Percentiles rank a stretch among this genome's conserved stretches.
These are phyloP conservation scores for Funneliformis caledonium DNA, from an alignment of 371 early-diverging fungal species.

Conservation along the genomic window DNA sequence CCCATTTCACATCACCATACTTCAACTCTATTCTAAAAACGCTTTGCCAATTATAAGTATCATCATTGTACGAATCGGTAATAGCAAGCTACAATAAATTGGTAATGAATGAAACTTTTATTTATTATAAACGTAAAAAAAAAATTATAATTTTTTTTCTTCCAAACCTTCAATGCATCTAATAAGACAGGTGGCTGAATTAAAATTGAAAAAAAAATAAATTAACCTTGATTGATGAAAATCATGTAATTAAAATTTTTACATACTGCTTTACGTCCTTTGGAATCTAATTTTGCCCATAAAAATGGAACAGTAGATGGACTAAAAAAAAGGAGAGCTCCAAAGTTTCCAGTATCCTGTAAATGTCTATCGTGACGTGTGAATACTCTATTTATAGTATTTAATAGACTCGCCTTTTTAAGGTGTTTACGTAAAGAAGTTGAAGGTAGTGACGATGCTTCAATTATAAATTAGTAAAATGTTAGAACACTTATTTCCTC, in stretches of 20 bases:
- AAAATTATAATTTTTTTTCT: too few species aligned
- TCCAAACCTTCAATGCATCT: not conserved
- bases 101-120: not conserved
- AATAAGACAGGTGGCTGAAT: not conserved
- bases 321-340: conserved; percentile 43
- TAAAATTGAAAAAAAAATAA: not conserved
- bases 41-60: conserved; percentile 48
- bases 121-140: not conserved
- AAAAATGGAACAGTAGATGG: conserved; percentile 48
- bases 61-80: conserved; percentile 60
- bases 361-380: conserved; percentile 34
- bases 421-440: not conserved
- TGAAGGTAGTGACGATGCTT: not conserved
- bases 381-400: conserved; percentile 35
- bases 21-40: conserved; percentile 74
- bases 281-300: conserved; percentile 43
- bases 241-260: not conserved
- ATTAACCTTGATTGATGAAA: not conserved
- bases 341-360: conserved; percentile 24
- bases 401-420: conserved; percentile 19
- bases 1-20: conserved; percentile 84
- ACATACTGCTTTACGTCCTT: conserved; percentile 48
- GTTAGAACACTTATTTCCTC: not conserved
- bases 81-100: conserved; percentile 51
- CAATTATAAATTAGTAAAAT: not conserved